These are phyloP conservation scores for Huntiella abstrusa DNA, from an alignment of 2,329 filamentous ascomycete species.

Conservation along the genomic window DNA sequence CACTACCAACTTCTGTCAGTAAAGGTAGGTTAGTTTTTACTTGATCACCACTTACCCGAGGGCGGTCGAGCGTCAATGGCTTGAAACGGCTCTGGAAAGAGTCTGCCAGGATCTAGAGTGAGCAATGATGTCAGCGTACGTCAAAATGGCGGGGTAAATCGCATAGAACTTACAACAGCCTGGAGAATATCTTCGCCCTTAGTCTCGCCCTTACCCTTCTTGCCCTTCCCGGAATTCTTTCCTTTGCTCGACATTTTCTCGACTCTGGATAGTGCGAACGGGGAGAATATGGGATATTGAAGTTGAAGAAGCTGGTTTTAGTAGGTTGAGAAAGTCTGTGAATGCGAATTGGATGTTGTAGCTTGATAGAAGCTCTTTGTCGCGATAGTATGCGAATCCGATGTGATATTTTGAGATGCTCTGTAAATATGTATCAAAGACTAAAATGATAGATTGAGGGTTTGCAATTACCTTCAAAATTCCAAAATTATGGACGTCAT, in stretches of 20 bases:
- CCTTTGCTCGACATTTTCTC: conserved; percentile 10
- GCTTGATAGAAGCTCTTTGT: too few relatives aligned
- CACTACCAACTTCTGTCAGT: conserved; percentile 35
- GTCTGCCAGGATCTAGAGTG: conserved; percentile 64
- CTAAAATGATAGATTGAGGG: too few relatives aligned
- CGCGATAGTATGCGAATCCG: too few relatives aligned
- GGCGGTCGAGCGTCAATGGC: conserved; percentile 75
- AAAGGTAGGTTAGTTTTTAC: neutral
- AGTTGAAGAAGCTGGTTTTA: neutral
- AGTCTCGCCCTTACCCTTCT: conserved; percentile 32
- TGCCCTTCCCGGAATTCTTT: conserved; percentile 26
- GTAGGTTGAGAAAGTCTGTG: too few relatives aligned
- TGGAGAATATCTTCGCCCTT: conserved; percentile 41
- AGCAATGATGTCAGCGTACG: conserved; percentile 9
- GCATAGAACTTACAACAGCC: conserved; percentile 29
- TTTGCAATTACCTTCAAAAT: too few relatives aligned
- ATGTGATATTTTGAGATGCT: too few relatives aligned
- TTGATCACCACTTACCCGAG: conserved; percentile 42
- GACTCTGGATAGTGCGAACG: neutral
- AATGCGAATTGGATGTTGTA: too few relatives aligned
- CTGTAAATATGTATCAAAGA: too few relatives aligned
- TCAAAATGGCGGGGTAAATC: neutral
- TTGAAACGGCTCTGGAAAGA: conserved; percentile 84
- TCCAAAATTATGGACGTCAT: too few relatives aligned
- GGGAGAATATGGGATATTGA: neutral